A percentile compares a stretch with the other conserved stretches of the same genome.
phyloP scores from a whole-genome alignment of 441 rosid species.

The Populus trichocarpa region DNA sequence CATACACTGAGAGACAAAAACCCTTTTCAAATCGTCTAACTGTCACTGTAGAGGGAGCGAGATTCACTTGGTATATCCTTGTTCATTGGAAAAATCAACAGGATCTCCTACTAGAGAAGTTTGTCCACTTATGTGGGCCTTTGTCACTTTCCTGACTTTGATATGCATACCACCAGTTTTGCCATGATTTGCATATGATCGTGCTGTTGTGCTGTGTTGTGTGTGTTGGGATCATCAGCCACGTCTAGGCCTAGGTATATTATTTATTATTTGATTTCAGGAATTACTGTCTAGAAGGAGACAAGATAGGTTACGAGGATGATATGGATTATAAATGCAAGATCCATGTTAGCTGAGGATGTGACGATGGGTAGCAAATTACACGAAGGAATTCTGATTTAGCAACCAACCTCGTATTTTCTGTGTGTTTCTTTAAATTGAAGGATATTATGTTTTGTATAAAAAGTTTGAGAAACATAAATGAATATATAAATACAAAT shows the following conservation, averaged over 20 bases:
- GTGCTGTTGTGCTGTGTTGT: not conserved
- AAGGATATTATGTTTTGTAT: too few relatives aligned
- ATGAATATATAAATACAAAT: too few relatives aligned
- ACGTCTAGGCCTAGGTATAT: not conserved
- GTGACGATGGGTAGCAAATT: too few relatives aligned
- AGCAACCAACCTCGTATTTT: too few relatives aligned
- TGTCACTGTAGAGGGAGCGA: not conserved
- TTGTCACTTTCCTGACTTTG: not conserved
- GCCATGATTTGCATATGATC: not conserved
- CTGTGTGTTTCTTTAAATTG: too few relatives aligned
- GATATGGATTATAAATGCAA: not conserved
- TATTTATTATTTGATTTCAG: not conserved
- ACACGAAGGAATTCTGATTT: too few relatives aligned
- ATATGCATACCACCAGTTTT: not conserved
- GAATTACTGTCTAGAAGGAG: not conserved
- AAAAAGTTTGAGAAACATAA: too few relatives aligned
- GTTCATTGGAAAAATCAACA: not conserved
- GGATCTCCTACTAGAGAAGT: not conserved
- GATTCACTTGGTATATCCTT: not conserved
- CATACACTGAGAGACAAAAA: too few relatives aligned
- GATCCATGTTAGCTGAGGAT: too few relatives aligned
- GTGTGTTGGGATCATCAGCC: not conserved
- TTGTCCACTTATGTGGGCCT: not conserved
- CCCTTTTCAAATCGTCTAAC: not conserved
- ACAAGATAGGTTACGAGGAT: not conserved